A percentile compares a stretch with the other conserved stretches of the same genome.
Conservation (phyloP, 129 eudicot species). For the Deinandra increscens region DNA sequence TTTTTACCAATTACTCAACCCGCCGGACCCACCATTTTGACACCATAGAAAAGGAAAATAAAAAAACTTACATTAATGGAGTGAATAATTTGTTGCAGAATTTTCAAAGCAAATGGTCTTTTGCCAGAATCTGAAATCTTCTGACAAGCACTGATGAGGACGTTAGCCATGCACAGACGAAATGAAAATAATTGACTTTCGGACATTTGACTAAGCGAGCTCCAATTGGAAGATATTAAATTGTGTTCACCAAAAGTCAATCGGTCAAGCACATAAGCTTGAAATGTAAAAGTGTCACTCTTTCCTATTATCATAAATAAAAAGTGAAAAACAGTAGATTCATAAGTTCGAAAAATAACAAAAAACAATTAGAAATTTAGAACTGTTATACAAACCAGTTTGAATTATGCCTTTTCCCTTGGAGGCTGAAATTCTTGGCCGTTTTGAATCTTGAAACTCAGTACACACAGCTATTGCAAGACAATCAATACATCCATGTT, state of each 20-base stretch:
- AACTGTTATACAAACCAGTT: conserved; percentile 28
- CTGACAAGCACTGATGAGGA: conserved; percentile 86
- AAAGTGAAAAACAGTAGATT: background rate
- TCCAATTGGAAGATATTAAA: conserved; percentile 24
- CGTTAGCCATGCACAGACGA: conserved; percentile 94
- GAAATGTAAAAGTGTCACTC: conserved; percentile 35
- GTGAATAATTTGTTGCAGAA: conserved; percentile 43
- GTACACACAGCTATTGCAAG: conserved; percentile 73
- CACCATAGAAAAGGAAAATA: background rate
- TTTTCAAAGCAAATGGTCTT: conserved; percentile 50
- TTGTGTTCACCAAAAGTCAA: conserved; percentile 39
- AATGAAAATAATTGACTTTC: conserved; percentile 37
- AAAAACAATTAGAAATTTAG: background rate
- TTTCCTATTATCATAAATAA: conserved; percentile 40
- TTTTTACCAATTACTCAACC: conserved; percentile 4
- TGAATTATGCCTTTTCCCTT: conserved; percentile 17
- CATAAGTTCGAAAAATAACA: background rate
- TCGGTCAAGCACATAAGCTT: conserved; percentile 53
- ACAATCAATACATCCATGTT: conserved; percentile 96
- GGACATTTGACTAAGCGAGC: conserved; percentile 10
- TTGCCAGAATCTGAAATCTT: conserved; percentile 67
- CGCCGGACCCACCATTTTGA: background rate
- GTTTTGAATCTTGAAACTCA: conserved; percentile 56
- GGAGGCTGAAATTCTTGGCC: conserved; percentile 18
- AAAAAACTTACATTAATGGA: conserved; percentile 37